Percentiles rank a stretch among this genome's conserved stretches.
These are phyloP conservation scores for Crucihimalaya himalaica DNA, from an alignment of 345 rosid species.

Conservation along the genomic window DNA sequence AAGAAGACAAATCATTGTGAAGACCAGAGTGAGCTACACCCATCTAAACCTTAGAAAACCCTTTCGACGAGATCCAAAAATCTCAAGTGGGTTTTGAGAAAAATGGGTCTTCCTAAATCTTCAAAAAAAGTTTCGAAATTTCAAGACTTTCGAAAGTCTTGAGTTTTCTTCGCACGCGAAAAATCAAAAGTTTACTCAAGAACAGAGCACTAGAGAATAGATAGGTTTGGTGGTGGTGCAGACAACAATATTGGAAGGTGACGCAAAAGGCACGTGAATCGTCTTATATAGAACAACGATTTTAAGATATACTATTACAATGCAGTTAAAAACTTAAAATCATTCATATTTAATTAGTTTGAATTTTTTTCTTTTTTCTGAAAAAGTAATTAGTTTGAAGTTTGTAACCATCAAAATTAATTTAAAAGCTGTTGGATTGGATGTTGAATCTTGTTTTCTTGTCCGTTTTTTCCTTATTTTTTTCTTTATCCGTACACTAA, in stretches of 20 bases:
- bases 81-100: background rate
- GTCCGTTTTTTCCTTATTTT: background rate
- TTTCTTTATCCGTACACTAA: background rate
- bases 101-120: background rate
- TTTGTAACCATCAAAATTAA: background rate
- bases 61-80: constrained; percentile 10
- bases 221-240: background rate
- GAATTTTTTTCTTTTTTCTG: too few species aligned
- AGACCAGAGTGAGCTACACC: constrained; percentile 59
- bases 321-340: too few species aligned
- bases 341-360: background rate
- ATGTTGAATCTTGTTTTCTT: constrained; percentile 5
- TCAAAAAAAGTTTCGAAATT: background rate
- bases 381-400: background rate
- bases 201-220: background rate
- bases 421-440: constrained; percentile 8
- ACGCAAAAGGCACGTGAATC: constrained; percentile 16
- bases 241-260: constrained; percentile 21
- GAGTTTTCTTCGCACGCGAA: background rate
- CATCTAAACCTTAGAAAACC: constrained; percentile 40
- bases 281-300: background rate
- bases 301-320: background rate
- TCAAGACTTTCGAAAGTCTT: constrained; percentile 16
- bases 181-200: constrained; percentile 13
- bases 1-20: constrained; percentile 24